A percentile compares a stretch with the other conserved stretches of the same genome.
These are phyloP conservation scores for Fusarium secorum DNA, from an alignment of 2,329 filamentous ascomycete species.

Conservation along the genomic window DNA sequence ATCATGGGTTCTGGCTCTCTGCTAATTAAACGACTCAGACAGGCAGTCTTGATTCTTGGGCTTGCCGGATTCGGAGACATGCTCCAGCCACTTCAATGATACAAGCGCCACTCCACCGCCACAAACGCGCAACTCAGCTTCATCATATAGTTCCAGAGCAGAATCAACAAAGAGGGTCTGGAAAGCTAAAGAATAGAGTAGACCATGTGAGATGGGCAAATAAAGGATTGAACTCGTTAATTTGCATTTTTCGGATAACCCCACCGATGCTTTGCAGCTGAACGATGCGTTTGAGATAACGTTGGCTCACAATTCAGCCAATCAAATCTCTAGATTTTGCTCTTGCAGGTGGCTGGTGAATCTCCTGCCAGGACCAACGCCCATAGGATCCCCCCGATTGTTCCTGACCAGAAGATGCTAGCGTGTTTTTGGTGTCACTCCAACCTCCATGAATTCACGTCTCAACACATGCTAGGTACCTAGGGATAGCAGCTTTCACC, in stretches of 20 bases:
- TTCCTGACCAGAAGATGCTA: constrained; percentile 26
- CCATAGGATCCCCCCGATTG: constrained; percentile 21
- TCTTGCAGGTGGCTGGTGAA: constrained; percentile 26
- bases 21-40: neutral
- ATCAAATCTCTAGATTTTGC: neutral
- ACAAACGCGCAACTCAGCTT: constrained; percentile 24
- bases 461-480: constrained; percentile 7
- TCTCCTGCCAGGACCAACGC: constrained; percentile 8
- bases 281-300: constrained; percentile 1
- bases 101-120: constrained; percentile 30
- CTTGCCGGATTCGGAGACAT: constrained; percentile 20
- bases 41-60: neutral
- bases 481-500: constrained; percentile 28
- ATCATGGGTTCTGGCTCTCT: constrained; percentile 11
- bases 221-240: neutral
- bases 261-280: neutral
- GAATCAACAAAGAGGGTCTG: neutral
- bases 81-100: constrained; percentile 25
- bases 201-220: neutral
- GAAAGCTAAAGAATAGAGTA: neutral
- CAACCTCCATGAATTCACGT: constrained; percentile 40
- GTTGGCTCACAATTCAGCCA: constrained; percentile 4
- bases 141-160: neutral
- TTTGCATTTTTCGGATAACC: neutral
- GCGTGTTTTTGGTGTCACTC: constrained; percentile 27